Conservation (phyloP, 495 filamentous ascomycete species). For the Aspergillus indologenus region DNA sequence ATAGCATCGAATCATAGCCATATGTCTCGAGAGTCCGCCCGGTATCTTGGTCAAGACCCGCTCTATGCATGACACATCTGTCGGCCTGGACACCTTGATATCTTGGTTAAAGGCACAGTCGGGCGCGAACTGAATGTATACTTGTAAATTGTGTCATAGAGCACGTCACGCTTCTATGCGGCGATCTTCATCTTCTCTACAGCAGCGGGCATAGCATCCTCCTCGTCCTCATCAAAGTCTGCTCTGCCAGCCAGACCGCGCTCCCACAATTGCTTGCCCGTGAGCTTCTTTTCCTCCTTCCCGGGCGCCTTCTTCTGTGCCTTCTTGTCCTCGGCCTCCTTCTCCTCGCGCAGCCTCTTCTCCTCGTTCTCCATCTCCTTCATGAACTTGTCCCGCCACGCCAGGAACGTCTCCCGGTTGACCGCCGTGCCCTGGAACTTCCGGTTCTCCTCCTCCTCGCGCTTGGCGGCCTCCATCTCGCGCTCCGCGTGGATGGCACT, state of each 20-base stretch:
- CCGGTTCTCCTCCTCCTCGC: slow-evolving; percentile 88
- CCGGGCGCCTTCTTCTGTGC: slow-evolving; percentile 53
- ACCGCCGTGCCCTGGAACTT: slow-evolving; percentile 95
- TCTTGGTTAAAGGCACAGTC: not conserved
- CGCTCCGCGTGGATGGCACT: slow-evolving; percentile 55
- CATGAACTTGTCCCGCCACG: slow-evolving; percentile 77
- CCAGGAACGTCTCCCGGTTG: slow-evolving; percentile 75
- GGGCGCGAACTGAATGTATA: not conserved
- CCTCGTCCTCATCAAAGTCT: slow-evolving; percentile 68
- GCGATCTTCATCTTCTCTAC: slow-evolving; percentile 68
- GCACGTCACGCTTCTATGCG: slow-evolving; percentile 30
- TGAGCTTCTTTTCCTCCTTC: slow-evolving; percentile 63
- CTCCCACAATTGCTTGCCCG: slow-evolving; percentile 83
- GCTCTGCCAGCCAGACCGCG: slow-evolving; percentile 69
- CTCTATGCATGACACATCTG: no score
- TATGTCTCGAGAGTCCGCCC: no score
- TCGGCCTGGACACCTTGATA: no score
- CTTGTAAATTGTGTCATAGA: slow-evolving; percentile 9
- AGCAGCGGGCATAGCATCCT: slow-evolving; percentile 51
- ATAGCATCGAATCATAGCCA: no score
- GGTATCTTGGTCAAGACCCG: no score
- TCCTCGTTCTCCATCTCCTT: slow-evolving; percentile 73
- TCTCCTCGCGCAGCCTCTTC: slow-evolving; percentile 61
- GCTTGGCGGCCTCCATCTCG: slow-evolving; percentile 64
- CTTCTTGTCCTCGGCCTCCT: slow-evolving; percentile 73